Evolutionary conservation across 1,139 yeast genomes (phyloP).

Genomic region (Yamadazyma buinensis): DNA sequence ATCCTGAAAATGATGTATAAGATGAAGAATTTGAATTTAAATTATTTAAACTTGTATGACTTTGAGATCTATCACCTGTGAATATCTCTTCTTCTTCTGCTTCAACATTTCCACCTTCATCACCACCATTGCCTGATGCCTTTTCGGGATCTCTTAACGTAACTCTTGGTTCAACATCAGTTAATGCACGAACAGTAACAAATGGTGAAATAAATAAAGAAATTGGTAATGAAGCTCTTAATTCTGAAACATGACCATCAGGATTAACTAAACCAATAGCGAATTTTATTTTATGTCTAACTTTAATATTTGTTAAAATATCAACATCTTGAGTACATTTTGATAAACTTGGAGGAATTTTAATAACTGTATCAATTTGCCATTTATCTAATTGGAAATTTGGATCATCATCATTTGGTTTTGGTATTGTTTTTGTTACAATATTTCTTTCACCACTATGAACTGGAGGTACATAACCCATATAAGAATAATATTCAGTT

Average conservation of each 20-base stretch:
- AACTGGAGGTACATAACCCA: conserved; percentile 54
- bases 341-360: conserved; percentile 68
- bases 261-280: conserved; percentile 64
- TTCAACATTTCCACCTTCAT: conserved; percentile 3
- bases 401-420: conserved; percentile 33
- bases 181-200: conserved; percentile 60
- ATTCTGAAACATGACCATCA: conserved; percentile 73
- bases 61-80: conserved; percentile 23
- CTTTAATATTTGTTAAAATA: conserved; percentile 54
- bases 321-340: conserved; percentile 85
- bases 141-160: background rate
- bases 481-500: conserved; percentile 63
- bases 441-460: conserved; percentile 60
- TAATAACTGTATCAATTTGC: conserved; percentile 62
- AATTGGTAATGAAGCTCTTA: conserved; percentile 72
- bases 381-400: conserved; percentile 62
- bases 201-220: conserved; percentile 75
- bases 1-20: conserved; percentile 36
- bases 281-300: conserved; percentile 67
- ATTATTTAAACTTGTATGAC: conserved; percentile 26
- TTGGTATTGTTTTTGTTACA: conserved; percentile 32
- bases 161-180: conserved; percentile 17
- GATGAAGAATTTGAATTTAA: conserved; percentile 26
- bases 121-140: background rate
- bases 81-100: conserved; percentile 32